Base-by-base conservation (phyloP, 2,329 filamentous ascomycete genomes). In the Neospermospora avenae region DNA sequence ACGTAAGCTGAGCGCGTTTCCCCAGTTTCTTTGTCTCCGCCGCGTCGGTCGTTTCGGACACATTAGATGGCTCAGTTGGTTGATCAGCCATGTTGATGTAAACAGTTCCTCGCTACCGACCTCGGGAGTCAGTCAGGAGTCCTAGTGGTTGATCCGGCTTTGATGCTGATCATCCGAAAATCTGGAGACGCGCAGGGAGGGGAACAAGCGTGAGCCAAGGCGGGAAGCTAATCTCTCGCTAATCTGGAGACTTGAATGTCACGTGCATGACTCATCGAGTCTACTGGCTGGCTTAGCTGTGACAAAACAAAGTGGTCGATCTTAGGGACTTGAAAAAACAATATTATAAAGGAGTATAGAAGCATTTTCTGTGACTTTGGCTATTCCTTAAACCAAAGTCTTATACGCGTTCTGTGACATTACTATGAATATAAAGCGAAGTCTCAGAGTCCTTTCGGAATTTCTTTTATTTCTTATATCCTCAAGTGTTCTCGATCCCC, bases 21-120 rank as follows among this genome's bases (percentile, higher is more conserved):
- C 54, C 31, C 28, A 18, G 8, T n/a, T 44, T 48, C 42, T 48
- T 48, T 13, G 44, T 49, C 54, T 57, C 54, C 48, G 54, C 45
- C 18, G 35, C 31, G 16, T 55, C 53, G 25, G 53, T 35, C 16
- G 53, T 22, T 28, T 55, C 53, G 53, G 53, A 22, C 3, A 55
- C 28, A 24, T 34, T 41, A 2, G 53, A 46, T 25, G 22, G 34
- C 3, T 10, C 18, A 18, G 18, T 35, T 20, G 28, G 13, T 4
- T 3, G 22, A 14, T 42, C 35, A 25, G 22, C 31, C 25, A 41
- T 51, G 6, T 16, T 13, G 31, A 35, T 35, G 28, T 51, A 51
- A 35, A 35, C 28, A 51, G 35, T 14, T 10, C 20, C 46, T 22
- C 31, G 28, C 28, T 51, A 37, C 28, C 28, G 46, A 35, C 11